phyloP scores from a whole-genome alignment of 2,329 filamentous ascomycete species.

The Mycocentrospora acerina region DNA sequence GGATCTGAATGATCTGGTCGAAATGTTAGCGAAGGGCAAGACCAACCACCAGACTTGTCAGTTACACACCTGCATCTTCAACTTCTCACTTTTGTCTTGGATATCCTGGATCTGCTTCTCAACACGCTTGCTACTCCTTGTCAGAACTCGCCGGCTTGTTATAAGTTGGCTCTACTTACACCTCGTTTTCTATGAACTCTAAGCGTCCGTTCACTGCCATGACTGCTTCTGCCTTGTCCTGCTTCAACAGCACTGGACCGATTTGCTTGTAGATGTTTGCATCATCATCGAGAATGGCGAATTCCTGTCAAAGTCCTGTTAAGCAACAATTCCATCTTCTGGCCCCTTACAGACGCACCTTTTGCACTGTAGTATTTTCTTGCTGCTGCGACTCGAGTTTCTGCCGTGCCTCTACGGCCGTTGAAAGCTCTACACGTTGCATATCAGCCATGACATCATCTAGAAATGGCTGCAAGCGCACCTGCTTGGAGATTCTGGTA shows the following conservation, averaged over 20 bases:
- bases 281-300: conserved; percentile 72
- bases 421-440: conserved; percentile 73
- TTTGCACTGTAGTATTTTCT: conserved; percentile 86
- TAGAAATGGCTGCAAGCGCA: conserved; percentile 38
- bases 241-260: conserved; percentile 89
- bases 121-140: conserved; percentile 58
- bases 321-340: neutral
- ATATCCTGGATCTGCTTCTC: conserved; percentile 66
- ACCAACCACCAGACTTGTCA: neutral
- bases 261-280: conserved; percentile 96
- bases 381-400: conserved; percentile 92
- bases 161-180: conserved; percentile 58
- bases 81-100: conserved; percentile 64
- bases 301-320: conserved; percentile 62
- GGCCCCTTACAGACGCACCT: conserved; percentile 51
- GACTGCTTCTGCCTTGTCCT: conserved; percentile 86
- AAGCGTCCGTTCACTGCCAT: conserved; percentile 87
- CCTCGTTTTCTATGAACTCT: conserved; percentile 91
- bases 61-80: conserved; percentile 61
- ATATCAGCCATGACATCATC: too few species aligned
- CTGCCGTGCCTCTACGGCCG: conserved; percentile 75
- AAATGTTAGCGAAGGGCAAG: conserved; percentile 1
- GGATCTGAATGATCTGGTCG: conserved; percentile 34
- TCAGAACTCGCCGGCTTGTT: conserved; percentile 1
- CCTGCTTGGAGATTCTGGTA: conserved; percentile 86